Base-by-base conservation (phyloP, 805 yeast species). In the Myxozyma lipomycoides region DNA sequence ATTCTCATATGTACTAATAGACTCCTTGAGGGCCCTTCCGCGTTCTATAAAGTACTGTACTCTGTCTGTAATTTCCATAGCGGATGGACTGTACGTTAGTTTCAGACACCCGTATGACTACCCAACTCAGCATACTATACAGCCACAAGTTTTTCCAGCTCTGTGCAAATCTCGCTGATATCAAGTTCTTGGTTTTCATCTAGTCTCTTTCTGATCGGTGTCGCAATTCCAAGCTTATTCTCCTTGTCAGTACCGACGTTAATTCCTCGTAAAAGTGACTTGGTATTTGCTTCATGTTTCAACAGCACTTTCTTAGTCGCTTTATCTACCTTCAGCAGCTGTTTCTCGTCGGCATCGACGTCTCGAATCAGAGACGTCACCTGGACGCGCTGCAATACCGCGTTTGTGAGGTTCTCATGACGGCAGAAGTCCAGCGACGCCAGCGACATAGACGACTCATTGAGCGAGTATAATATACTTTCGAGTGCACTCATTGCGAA, bases 281-380 rank as follows among this genome's bases (percentile, higher is more conserved):
- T 26, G 18, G 30, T 21, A 24, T 26, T 34, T 30, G 40, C 40
- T 17, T 21, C 37, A 39, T 45, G 37, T 15, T 43, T 40, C n/a
- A 48, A 24, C 19, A 43, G 21, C 24, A 43, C 53, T 1, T 45
- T 41, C 15, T 36, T 45, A 2, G 47, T 47, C n/a, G 7, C 30
- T 19, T 17, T 12, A 24, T 42, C 56, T 21, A 52, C 34, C 23
- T 48, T 47, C 17, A 58, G 42, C n/a, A 58, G 30, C 34, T 42
- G 42, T 17, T 26, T 44, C 45, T 58, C 61, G 17, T 49, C 53
- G 17, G 49, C 36, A 32, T 58, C 55, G 34, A 61, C 53, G 42
- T 61, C 64, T 3, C 64, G 57, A 25, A 61, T 59, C 18, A 61
- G 49, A 17, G 57, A 43, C 34, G 63, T 60, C 24, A 61, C 47